Evolutionary conservation across 2,329 filamentous ascomycete species (phyloP), one percentile per base, ranked within the genome.

Genomic region (Botrytis medusae): DNA sequence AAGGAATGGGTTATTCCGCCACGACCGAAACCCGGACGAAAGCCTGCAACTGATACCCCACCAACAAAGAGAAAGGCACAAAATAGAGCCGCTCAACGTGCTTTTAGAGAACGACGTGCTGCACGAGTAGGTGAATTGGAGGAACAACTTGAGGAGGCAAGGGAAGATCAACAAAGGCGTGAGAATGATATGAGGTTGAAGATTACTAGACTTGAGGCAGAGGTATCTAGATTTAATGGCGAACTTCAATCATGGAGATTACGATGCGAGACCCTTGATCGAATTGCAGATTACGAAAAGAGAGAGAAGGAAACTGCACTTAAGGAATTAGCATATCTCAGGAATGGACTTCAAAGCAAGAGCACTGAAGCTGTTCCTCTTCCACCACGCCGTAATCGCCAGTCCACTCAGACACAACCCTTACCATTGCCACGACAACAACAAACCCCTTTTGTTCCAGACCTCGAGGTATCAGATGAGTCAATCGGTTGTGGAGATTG

Each of bases 31-130:
- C 95, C 96, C 34, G 95, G 95, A 67, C 90, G 95, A 78, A 98
- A 98, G 86, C 95, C 95, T 4, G 93, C 94, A 64, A 97, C 93
- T 51, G 95, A 98, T 81, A 97, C 95, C 70, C 94, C 95, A 22
- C 93, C 93, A 2, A 97, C 94, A 61, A 97, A 97, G 84, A 90
- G 96, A 77, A 97, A 98, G 85, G 93, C 93, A 1, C 96, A 98
- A 84, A 98, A 98, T 82, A 89, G 96, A 74, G 93, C 93, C 64
- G 95, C 95, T 4, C 95, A 98, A 84, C 87, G 95, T 74, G 93
- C 93, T 1, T 98, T 98, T 83, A 89, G 95, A 48, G 94, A 97
- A 83, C 88, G 95, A 73, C 89, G 95, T 76, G 93, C 93, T 2
- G 93, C 93, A 37, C 92, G 93, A 57, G 93, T 98, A 10, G 91